Base-by-base conservation (phyloP, 768 basidiomycete genomes). In the Tulasnella sp. region DNA sequence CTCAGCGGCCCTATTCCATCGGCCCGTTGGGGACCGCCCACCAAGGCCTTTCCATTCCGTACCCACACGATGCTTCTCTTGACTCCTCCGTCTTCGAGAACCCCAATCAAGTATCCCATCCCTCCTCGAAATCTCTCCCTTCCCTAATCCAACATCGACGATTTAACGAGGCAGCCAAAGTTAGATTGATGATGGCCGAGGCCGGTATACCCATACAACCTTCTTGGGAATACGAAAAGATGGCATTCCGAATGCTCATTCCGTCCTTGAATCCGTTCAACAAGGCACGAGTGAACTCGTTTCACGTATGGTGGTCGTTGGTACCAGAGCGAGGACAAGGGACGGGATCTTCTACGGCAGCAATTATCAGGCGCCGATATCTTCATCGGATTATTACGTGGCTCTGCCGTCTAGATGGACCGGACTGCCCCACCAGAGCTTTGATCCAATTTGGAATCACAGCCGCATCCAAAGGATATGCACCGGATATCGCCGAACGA, bases 401-500 rank as follows among this genome's bases (percentile, higher is more conserved):
- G 31, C 75, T 76, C 44, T 46, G 40, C 6, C 36, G 56, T 39
- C 77, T 78, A n/a, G 39, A 39, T 27, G 39, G 34, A 21, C 34
- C 71, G 14, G 77, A 73, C 24, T 39, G 62, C 40, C 62, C 62
- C 1, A 78, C 71, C 36, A 73, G 21, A 10, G 77, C 77, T 39
- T 31, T 78, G 56, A 78, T 78, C 34, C 58, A 40, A 27, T 78
- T 78, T 34, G 58, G 39, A 19, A 24, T 78, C 24, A 31, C 71
- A 24, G 77, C 77, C 16, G 77, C 77, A 31, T 24, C 58, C 36
- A 78, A 78, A 21, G 77, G 77, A 68, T 78, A 78, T 71, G 62
- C 77, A 31, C 19, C 31, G 8, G 36, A 39, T 18, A 31, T 78
- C 12, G 71, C 62, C 31, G 40, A 73, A 42, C 52, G 77, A n/a